Evolutionary conservation across 441 rosid genomes (phyloP), one percentile per base, ranked within the genome.

Genomic region (Eruca vesicaria): DNA sequence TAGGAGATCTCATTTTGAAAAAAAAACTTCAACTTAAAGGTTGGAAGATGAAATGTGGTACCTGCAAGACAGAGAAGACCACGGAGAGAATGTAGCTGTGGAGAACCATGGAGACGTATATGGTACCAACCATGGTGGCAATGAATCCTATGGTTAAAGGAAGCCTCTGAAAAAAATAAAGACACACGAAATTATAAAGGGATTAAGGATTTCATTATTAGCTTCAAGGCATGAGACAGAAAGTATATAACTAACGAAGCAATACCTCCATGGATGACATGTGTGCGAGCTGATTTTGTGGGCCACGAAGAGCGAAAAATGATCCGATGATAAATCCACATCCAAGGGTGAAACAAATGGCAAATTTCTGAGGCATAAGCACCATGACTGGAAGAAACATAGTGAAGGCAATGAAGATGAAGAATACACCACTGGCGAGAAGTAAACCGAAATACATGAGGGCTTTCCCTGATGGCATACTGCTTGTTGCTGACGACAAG

Each of bases 361-460:
- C 89, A 72, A 89, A 89, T 71, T 89, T 89, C 89, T 89, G 95
- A 12, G 95, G 92, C 92, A 89, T 83, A 64, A 89, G 63, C 58
- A 88, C 95, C 89, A 89, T 89, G 81, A 89, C 82, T 1, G 95
- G 95, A 19, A 90, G 95, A 77, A 90, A 90, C 92, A 90, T 86
- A 60, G 90, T 86, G 73, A 90, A 90, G 67, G 90, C 89, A 4
- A 90, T 82, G 80, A 90, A 85, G 68, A 90, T 72, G 64, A 88
- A 90, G 85, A 88, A 90, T n/a, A 86, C 83, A 41, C 95, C 95
- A 48, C 85, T 80, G 2, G 88, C 92, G 48, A 90, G 86, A 71
- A 90, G 69, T 63, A 90, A 82, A 79, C 89, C 90, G 50, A 90
- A 88, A 69, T 88, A 90, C 90, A 90, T 77, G 7, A 90, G 79